Evolutionary conservation across 2,329 filamentous ascomycete species (phyloP).

Genomic region (Fusarium vanettenii): DNA sequence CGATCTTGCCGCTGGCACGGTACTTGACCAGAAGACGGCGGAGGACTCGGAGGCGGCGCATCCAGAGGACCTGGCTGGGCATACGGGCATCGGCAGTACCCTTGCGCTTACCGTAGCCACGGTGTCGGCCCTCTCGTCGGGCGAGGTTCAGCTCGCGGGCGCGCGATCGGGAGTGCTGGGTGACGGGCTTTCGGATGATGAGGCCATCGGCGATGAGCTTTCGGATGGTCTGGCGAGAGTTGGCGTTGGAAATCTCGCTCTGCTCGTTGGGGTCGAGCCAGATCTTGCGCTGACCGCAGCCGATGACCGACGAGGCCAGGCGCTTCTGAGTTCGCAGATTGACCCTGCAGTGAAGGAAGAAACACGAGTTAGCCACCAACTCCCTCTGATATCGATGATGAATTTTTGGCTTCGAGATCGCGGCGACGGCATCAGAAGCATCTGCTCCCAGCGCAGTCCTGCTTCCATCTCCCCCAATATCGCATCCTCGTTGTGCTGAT

Average conservation of each 20-base stretch:
- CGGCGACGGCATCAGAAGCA: conserved; percentile 34
- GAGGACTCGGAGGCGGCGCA: conserved; percentile 99
- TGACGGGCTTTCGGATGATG: conserved; percentile 99
- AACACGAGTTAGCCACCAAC: conserved; percentile 45
- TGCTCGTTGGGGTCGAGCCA: conserved; percentile 99
- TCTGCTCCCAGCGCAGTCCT: conserved; percentile 25
- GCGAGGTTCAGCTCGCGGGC: conserved; percentile 95
- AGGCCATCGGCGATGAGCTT: conserved; percentile 99
- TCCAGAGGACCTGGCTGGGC: conserved; percentile 98
- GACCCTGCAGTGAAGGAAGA: conserved; percentile 74
- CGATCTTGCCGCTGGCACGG: conserved; percentile 99
- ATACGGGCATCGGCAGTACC: conserved; percentile 99
- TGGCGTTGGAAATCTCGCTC: conserved; percentile 99
- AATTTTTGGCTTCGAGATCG: conserved; percentile 12
- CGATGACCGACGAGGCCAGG: conserved; percentile 97
- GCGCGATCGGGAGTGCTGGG: conserved; percentile 98
- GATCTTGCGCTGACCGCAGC: conserved; percentile 99
- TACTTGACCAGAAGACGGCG: conserved; percentile 99
- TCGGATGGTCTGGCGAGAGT: conserved; percentile 99
- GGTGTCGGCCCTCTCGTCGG: conserved; percentile 95
- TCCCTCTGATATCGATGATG: conserved; percentile 22
- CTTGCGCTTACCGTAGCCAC: conserved; percentile 99
- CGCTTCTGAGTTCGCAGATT: conserved; percentile 99
- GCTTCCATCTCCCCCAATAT: conserved; percentile 23
- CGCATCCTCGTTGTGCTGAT: conserved; percentile 25